Evolutionary conservation across 768 basidiomycete species (phyloP).

Genomic region (Phylloporus arenicola): DNA sequence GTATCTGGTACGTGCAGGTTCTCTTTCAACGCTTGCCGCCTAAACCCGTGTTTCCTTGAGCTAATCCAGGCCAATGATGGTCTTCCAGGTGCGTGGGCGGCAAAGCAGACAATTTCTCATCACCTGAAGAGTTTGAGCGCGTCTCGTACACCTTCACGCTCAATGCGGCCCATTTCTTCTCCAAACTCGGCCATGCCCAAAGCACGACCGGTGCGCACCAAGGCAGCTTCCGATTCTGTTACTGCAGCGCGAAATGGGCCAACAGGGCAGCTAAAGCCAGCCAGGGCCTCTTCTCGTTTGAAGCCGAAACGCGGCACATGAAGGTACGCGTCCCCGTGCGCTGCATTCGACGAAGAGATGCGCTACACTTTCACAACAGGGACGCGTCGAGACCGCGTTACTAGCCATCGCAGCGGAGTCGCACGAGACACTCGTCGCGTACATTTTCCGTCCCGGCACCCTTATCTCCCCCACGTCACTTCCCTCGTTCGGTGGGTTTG

Average conservation of each 20-base stretch:
- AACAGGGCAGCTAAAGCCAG: conserved; percentile 13
- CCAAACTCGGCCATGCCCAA: conserved; percentile 12
- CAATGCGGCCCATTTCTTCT: conserved; percentile 20
- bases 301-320: conserved; percentile 20
- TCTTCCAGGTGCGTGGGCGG: conserved; percentile 23
- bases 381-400: conserved; percentile 18
- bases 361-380: conserved; percentile 10
- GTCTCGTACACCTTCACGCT: conserved; percentile 23
- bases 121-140: conserved; percentile 23
- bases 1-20: conserved; percentile 17
- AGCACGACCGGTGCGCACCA: background rate
- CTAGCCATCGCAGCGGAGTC: conserved; percentile 14
- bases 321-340: conserved; percentile 8
- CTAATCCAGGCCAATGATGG: conserved; percentile 1
- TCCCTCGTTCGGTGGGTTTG: conserved; percentile 15
- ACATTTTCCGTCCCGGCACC: conserved; percentile 20
- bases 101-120: conserved; percentile 17
- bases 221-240: conserved; percentile 22
- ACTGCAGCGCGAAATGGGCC: conserved; percentile 24
- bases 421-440: conserved; percentile 6
- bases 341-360: no score
- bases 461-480: conserved; percentile 9
- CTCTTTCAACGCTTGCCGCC: background rate
- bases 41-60: background rate
- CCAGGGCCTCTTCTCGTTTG: conserved; percentile 11